These are phyloP conservation scores for Yarrowia alimentaria DNA, from an alignment of 805 yeast genomes.

Conservation along the genomic window DNA sequence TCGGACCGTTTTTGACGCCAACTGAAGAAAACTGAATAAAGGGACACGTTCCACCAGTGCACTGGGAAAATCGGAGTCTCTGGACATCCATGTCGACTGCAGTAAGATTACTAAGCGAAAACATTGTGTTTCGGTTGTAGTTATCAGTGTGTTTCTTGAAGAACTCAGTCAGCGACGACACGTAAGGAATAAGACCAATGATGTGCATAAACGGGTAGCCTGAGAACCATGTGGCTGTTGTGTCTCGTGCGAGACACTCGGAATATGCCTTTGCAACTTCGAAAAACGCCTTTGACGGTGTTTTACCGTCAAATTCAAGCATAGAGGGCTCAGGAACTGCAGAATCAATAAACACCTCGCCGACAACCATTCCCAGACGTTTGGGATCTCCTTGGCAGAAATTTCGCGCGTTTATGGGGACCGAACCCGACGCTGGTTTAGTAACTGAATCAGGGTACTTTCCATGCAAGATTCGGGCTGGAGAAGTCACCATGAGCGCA, in stretches of 20 bases:
- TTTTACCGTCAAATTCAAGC: neutral
- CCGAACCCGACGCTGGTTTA: neutral
- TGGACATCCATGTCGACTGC: constrained; percentile 5
- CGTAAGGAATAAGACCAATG: constrained; percentile 23
- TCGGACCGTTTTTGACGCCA: constrained; percentile 16
- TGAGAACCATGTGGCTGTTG: constrained; percentile 4
- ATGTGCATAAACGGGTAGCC: constrained; percentile 24
- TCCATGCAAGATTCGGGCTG: constrained; percentile 1
- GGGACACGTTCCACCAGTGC: constrained; percentile 16
- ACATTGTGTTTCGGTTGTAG: neutral
- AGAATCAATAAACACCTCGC: neutral
- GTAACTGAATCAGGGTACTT: constrained; percentile 13
- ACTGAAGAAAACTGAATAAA: constrained; percentile 20
- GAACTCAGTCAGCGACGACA: constrained; percentile 10
- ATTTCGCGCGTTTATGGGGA: constrained; percentile 12
- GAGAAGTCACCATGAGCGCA: constrained; percentile 1
- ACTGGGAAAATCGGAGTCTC: constrained; percentile 21
- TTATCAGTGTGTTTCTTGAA: constrained; percentile 2
- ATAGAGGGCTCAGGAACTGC: constrained; percentile 1
- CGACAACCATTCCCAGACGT: constrained; percentile 16
- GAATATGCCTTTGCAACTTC: constrained; percentile 17
- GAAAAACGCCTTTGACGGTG: neutral
- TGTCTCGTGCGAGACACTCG: neutral
- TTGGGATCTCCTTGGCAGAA: constrained; percentile 5
- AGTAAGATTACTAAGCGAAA: constrained; percentile 8